Evolutionary conservation across 352 stramenopile species (phyloP).

Genomic region (Halophytophthora batemanensis): DNA sequence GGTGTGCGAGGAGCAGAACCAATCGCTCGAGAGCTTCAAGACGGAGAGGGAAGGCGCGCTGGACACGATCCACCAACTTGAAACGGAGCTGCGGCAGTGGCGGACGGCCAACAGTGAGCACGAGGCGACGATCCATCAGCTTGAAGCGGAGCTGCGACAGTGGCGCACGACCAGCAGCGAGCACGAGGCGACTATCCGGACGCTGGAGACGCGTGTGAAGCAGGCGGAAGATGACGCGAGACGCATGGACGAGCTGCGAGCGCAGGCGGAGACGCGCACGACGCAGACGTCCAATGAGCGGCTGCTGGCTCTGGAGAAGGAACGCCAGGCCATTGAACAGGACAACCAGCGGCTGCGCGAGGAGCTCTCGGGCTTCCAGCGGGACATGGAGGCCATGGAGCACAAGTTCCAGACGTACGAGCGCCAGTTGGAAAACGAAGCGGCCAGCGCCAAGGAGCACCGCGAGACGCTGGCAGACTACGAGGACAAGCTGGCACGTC

Average conservation of each 20-base stretch:
- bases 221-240: constrained; percentile 39
- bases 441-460: constrained; percentile 30
- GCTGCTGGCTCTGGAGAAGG: constrained; percentile 47
- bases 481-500: constrained; percentile 22
- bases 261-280: constrained; percentile 32
- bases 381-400: constrained; percentile 46
- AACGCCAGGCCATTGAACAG: constrained; percentile 46
- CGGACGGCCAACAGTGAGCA: constrained; percentile 20
- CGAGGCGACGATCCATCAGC: constrained; percentile 29
- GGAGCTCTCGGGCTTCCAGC: constrained; percentile 40
- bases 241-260: constrained; percentile 39
- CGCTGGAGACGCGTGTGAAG: constrained; percentile 38
- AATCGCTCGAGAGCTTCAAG: constrained; percentile 30
- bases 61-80: constrained; percentile 35
- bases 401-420: constrained; percentile 45
- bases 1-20: constrained; percentile 36
- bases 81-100: constrained; percentile 15
- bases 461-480: constrained; percentile 24
- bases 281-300: constrained; percentile 59
- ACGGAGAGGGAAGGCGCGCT: constrained; percentile 31
- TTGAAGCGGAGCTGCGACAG: constrained; percentile 23
- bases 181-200: constrained; percentile 35
- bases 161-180: constrained; percentile 16
- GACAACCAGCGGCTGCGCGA: constrained; percentile 52
- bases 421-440: constrained; percentile 31